A percentile compares a stretch with the other conserved stretches of the same genome.
These are phyloP conservation scores for Scedosporium apiospermum DNA, from an alignment of 2,329 filamentous ascomycete genomes.

Conservation along the genomic window DNA sequence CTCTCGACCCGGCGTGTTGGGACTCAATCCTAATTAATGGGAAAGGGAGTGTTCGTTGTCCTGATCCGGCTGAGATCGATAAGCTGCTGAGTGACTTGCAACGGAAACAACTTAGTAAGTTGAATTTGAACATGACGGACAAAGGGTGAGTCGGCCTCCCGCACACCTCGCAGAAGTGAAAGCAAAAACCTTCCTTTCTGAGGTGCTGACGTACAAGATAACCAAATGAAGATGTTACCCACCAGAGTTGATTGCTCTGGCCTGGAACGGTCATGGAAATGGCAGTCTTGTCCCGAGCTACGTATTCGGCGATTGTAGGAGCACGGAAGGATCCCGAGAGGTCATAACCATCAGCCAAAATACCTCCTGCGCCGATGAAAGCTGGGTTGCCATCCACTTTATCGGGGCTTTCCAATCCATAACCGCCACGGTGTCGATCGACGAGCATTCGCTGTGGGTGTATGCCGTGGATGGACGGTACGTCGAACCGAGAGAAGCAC, in stretches of 20 bases:
- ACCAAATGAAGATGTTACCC: background rate
- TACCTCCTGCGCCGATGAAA: constrained; percentile 12
- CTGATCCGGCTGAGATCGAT: constrained; percentile 31
- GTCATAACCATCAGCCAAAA: constrained; percentile 27
- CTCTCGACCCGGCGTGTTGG: constrained; percentile 44
- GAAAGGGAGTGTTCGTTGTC: constrained; percentile 45
- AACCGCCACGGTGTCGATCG: constrained; percentile 35
- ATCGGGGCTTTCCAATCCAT: constrained; percentile 40
- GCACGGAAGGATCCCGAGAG: constrained; percentile 32
- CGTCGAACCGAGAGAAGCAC: constrained; percentile 39
- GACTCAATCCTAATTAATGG: constrained; percentile 55
- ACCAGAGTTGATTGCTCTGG: background rate
- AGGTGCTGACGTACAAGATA: background rate
- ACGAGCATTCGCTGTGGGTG: constrained; percentile 42
- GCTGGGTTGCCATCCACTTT: constrained; percentile 46
- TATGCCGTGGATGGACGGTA: constrained; percentile 46
- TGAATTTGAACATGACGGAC: constrained; percentile 24
- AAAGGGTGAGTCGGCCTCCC: constrained; percentile 24
- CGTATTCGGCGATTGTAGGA: constrained; percentile 35
- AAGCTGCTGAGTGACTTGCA: constrained; percentile 24
- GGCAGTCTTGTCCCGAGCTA: constrained; percentile 4
- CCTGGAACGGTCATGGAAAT: constrained; percentile 4
- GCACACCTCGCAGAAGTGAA: background rate
- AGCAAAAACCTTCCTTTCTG: background rate
- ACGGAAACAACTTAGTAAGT: constrained; percentile 15